Conservation (phyloP, 2,329 filamentous ascomycete species). For the Elsinoe perseae region DNA sequence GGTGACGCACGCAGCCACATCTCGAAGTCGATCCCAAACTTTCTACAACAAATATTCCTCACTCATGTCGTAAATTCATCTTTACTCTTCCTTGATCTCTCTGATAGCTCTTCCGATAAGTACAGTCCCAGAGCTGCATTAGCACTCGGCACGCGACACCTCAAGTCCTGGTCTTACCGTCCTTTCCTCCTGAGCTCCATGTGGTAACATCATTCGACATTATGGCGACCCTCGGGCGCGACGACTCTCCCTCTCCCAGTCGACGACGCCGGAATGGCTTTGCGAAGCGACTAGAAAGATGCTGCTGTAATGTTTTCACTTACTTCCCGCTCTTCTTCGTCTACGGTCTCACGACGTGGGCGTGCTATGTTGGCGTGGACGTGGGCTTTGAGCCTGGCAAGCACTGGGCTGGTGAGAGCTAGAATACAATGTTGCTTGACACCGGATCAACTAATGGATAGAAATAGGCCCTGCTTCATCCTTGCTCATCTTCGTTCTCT, state of each 20-base stretch:
- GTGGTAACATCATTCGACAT: not conserved
- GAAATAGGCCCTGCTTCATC: conserved; percentile 17
- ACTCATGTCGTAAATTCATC: not conserved
- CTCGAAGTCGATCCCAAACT: not conserved
- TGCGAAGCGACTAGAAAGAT: conserved; percentile 68
- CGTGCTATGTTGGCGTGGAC: conserved; percentile 73
- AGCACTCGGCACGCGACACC: too few relatives aligned
- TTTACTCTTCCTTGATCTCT: too few relatives aligned
- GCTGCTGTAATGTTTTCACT: conserved; percentile 68
- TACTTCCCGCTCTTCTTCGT: conserved; percentile 88
- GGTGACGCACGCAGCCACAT: conserved; percentile 2
- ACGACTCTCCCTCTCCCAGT: conserved; percentile 24
- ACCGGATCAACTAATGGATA: too few relatives aligned
- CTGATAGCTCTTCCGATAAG: too few relatives aligned
- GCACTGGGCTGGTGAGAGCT: conserved; percentile 35
- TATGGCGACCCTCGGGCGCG: conserved; percentile 19
- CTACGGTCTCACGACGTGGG: conserved; percentile 87
- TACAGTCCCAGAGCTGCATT: too few relatives aligned
- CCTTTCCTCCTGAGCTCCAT: not conserved
- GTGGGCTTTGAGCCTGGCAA: conserved; percentile 54
- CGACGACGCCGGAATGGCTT: conserved; percentile 38
- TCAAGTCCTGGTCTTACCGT: not conserved
- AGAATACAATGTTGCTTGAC: not conserved
- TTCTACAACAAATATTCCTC: not conserved
- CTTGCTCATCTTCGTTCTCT: conserved; percentile 59